Evolutionary conservation across 257 asterid species (phyloP).

Genomic region (Nicotiana knightiana): DNA sequence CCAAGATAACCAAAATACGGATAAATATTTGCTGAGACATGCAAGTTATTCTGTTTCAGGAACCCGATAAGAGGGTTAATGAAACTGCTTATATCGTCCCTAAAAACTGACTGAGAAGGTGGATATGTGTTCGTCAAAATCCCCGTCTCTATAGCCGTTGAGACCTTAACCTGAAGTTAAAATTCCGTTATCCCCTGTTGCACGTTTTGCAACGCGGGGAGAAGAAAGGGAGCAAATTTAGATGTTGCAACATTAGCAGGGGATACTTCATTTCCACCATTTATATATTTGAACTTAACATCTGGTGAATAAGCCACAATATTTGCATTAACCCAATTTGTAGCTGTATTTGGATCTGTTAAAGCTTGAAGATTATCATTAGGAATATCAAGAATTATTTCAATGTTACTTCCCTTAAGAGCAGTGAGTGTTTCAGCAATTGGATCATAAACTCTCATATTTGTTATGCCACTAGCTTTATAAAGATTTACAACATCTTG

Average conservation of each 20-base stretch:
- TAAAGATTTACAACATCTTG: constrained; percentile 25
- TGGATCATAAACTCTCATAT: constrained; percentile 23
- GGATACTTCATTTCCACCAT: constrained; percentile 35
- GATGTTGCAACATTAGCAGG: neutral
- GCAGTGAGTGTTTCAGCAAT: constrained; percentile 13
- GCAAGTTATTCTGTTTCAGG: constrained; percentile 10
- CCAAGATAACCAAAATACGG: constrained; percentile 13
- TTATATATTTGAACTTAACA: constrained; percentile 30
- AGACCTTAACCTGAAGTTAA: constrained; percentile 22
- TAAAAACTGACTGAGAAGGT: constrained; percentile 25
- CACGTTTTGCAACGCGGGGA: constrained; percentile 28
- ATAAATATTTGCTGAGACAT: constrained; percentile 25
- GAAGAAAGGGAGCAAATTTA: neutral
- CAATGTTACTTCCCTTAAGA: constrained; percentile 24
- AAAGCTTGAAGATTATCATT: constrained; percentile 18
- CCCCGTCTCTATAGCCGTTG: constrained; percentile 16
- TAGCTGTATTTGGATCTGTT: constrained; percentile 8
- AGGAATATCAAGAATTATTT: constrained; percentile 23
- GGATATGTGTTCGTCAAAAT: constrained; percentile 19
- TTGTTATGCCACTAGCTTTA: constrained; percentile 16
- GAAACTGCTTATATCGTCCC: neutral
- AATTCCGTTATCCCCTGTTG: constrained; percentile 3
- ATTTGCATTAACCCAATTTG: constrained; percentile 28
- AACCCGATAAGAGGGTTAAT: constrained; percentile 15
- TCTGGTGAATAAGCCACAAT: neutral